Conservation (phyloP, 345 rosid genomes). For the Salix arbutifolia region DNA sequence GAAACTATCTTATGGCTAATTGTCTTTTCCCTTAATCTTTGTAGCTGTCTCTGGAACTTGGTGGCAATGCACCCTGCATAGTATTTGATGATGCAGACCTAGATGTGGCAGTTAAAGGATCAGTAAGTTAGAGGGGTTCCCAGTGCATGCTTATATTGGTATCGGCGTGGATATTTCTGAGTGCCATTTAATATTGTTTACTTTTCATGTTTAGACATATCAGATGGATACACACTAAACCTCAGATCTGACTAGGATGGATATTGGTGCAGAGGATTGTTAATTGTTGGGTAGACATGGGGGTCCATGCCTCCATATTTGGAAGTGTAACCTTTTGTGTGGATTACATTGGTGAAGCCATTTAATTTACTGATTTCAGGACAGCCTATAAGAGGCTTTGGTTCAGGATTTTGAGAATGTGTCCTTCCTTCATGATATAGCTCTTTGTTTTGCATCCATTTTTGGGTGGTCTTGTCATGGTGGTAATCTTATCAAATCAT, state of each 20-base stretch:
- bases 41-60: constrained; percentile 90
- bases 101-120: constrained; percentile 90
- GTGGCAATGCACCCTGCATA: constrained; percentile 98
- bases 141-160: not conserved
- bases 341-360: not conserved
- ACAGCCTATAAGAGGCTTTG: not conserved
- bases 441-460: not conserved
- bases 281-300: not conserved
- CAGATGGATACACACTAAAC: not conserved
- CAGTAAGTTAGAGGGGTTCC: constrained; percentile 48
- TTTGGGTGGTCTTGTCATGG: not conserved
- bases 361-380: not conserved
- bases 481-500: not conserved
- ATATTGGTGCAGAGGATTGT: not conserved
- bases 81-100: constrained; percentile 91
- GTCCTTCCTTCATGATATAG: not conserved
- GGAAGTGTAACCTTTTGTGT: not conserved
- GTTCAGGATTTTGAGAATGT: not conserved
- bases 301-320: not conserved
- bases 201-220: not conserved
- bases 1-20: constrained; percentile 13
- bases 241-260: not conserved
- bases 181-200: not conserved
- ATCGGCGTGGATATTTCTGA: not conserved
- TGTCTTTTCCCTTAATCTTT: constrained; percentile 12